phyloP scores from a whole-genome alignment of 257 asterid species.

The Solanum bukasovii region DNA sequence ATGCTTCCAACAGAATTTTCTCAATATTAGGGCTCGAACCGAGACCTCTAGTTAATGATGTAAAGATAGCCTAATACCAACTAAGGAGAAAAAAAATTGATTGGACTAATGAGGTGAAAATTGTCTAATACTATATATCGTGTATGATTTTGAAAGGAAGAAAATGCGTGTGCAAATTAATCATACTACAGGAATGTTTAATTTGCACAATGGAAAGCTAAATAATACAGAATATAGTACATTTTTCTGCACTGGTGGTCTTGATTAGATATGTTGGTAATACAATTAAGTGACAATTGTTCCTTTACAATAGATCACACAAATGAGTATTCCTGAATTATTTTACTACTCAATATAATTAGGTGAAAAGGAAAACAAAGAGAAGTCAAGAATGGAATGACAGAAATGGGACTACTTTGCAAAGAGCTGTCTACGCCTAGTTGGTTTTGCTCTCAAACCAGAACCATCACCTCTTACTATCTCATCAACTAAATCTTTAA shows the following conservation, averaged over 20 bases:
- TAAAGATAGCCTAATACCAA: background rate
- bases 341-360: slow-evolving; percentile 2
- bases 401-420: slow-evolving; percentile 17
- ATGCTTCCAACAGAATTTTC: background rate
- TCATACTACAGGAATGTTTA: background rate
- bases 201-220: background rate
- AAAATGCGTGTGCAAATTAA: background rate
- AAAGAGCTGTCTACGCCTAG: slow-evolving; percentile 40
- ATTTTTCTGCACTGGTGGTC: background rate
- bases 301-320: background rate
- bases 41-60: background rate
- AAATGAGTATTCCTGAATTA: background rate
- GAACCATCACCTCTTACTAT: slow-evolving; percentile 59
- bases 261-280: background rate
- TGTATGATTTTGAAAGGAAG: background rate
- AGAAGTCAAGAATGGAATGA: background rate
- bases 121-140: background rate
- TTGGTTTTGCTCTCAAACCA: slow-evolving; percentile 35
- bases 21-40: too few species aligned
- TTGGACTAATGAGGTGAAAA: background rate
- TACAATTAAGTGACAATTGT: background rate
- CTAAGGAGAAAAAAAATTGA: too few species aligned
- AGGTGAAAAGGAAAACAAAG: background rate
- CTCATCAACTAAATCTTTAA: slow-evolving; percentile 77
- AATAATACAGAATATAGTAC: background rate